phyloP scores from a whole-genome alignment of 2,329 filamentous ascomycete genomes.

The Stachybotrys chlorohalonatus region DNA sequence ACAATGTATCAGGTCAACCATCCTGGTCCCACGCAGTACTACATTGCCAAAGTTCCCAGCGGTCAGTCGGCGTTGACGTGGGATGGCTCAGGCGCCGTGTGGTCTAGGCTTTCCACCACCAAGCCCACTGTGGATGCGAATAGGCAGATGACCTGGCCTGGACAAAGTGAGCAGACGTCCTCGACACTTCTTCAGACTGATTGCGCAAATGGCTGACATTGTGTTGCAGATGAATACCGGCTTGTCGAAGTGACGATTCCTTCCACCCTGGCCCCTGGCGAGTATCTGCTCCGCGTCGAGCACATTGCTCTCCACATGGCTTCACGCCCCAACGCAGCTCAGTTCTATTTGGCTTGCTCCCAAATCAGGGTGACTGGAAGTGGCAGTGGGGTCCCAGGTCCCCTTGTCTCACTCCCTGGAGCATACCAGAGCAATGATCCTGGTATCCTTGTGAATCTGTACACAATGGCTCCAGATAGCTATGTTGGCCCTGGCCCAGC shows the following conservation, averaged over 20 bases:
- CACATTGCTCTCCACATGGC: neutral
- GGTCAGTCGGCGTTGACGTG: neutral
- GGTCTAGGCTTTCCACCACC: neutral
- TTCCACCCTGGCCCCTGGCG: neutral
- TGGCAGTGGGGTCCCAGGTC: neutral
- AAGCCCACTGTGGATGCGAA: neutral
- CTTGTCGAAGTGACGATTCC: neutral
- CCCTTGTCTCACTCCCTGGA: neutral
- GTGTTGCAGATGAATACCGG: neutral
- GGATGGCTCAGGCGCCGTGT: neutral
- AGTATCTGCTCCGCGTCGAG: neutral
- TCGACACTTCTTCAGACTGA: neutral
- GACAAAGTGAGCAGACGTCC: neutral
- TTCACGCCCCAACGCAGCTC: neutral
- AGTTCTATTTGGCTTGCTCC: neutral
- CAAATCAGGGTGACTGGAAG: neutral
- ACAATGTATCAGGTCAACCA: neutral
- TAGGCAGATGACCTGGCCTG: neutral
- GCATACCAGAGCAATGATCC: neutral
- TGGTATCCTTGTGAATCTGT: neutral
- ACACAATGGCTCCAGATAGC: neutral
- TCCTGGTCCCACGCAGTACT: neutral
- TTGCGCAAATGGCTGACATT: neutral
- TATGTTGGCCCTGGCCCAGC: neutral
- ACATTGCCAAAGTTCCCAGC: neutral